Evolutionary conservation across 306 rosid species (phyloP).

Genomic region (Biancaea sappan): DNA sequence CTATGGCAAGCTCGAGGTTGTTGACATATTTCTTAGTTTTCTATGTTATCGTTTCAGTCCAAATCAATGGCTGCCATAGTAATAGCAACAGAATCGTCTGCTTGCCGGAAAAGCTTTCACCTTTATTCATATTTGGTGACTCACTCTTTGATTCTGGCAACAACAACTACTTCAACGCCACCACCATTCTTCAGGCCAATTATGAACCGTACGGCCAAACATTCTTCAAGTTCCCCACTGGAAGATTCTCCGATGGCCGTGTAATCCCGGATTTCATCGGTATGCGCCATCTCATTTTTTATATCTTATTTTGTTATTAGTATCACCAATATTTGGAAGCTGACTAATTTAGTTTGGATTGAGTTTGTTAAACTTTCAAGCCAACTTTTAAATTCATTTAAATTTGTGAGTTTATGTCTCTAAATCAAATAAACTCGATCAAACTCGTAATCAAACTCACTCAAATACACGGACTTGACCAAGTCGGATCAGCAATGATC

Average conservation of each 20-base stretch:
- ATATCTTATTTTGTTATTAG: too few relatives aligned
- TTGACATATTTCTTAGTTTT: neutral
- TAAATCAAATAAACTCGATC: too few relatives aligned
- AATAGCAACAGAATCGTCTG: neutral
- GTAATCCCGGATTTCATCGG: conserved; percentile 49
- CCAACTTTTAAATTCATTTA: too few relatives aligned
- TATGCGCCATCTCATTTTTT: neutral
- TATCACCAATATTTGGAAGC: too few relatives aligned
- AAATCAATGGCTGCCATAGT: neutral
- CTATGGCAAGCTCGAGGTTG: conserved; percentile 1
- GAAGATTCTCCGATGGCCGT: conserved; percentile 56
- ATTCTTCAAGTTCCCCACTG: conserved; percentile 48
- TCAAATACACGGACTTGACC: too few relatives aligned
- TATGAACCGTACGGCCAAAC: conserved; percentile 50
- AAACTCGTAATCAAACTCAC: too few relatives aligned
- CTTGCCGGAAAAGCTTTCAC: neutral
- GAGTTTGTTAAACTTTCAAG: too few relatives aligned
- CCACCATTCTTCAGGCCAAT: conserved; percentile 28
- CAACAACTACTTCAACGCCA: conserved; percentile 48
- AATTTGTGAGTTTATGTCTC: too few relatives aligned
- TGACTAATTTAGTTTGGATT: too few relatives aligned
- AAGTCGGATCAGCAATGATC: too few relatives aligned
- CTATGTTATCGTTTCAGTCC: neutral
- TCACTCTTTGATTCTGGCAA: conserved; percentile 65
- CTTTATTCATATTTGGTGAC: conserved; percentile 64